Conservation (phyloP, 768 basidiomycete species). For the Hysterangium stoloniferum region DNA sequence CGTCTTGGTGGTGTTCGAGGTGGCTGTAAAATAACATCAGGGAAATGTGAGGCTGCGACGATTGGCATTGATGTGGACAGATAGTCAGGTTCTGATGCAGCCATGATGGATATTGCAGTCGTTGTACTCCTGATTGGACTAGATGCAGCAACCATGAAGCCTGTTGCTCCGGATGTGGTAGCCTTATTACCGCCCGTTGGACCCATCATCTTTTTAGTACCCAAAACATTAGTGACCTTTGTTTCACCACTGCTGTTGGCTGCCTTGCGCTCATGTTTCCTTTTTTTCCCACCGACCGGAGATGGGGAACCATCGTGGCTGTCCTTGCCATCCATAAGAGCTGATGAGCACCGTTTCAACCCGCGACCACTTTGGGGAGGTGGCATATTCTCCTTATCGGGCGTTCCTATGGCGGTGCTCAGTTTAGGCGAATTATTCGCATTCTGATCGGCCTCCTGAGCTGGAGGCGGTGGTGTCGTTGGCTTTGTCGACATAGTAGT, state of each 20-base stretch:
- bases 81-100: slow-evolving; percentile 8
- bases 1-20: slow-evolving; percentile 5
- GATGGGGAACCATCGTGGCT: neutral
- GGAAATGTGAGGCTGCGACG: neutral
- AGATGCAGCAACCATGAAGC: neutral
- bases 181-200: neutral
- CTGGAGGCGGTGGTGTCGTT: neutral
- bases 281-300: neutral
- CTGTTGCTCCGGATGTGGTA: neutral
- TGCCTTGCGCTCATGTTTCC: neutral
- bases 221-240: neutral
- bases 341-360: slow-evolving; percentile 2
- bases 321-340: neutral
- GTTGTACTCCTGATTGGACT: slow-evolving; percentile 2
- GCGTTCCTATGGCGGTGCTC: neutral
- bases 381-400: slow-evolving; percentile 9
- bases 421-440: neutral
- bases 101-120: neutral
- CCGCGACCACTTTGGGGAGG: neutral
- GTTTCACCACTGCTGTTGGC: neutral
- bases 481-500: neutral
- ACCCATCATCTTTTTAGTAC: neutral
- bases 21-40: slow-evolving; percentile 1
- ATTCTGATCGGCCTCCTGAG: neutral
- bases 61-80: neutral